A percentile compares a stretch with the other conserved stretches of the same genome.
Evolutionary conservation across 1,139 yeast genomes (phyloP).

Genomic region (Petasospora fabianii): DNA sequence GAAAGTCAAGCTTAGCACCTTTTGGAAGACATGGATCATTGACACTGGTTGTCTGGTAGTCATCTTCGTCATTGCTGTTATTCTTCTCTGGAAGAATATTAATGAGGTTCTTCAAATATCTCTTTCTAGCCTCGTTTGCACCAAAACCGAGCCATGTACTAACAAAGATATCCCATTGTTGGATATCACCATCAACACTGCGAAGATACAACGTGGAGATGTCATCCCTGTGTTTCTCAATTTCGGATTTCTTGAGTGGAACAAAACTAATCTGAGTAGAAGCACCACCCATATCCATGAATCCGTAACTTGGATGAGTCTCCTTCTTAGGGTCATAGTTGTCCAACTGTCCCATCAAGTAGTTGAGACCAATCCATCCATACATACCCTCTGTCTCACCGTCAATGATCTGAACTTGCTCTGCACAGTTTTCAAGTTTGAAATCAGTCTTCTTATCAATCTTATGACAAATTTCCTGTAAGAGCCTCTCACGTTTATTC

Average conservation of each 20-base stretch:
- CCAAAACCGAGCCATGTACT: constrained; percentile 87
- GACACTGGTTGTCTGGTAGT: constrained; percentile 34
- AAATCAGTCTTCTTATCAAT: constrained; percentile 50
- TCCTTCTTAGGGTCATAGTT: constrained; percentile 36
- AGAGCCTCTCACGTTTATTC: constrained; percentile 42
- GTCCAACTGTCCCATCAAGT: constrained; percentile 54
- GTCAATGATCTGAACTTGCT: constrained; percentile 68
- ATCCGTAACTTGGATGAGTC: constrained; percentile 59
- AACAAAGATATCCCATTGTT: constrained; percentile 69
- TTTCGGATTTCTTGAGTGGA: constrained; percentile 52
- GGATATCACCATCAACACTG: constrained; percentile 56
- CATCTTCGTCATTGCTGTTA: constrained; percentile 40
- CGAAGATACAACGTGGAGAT: constrained; percentile 53
- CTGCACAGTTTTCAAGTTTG: constrained; percentile 48
- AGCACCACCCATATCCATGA: constrained; percentile 92
- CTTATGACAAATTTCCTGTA: constrained; percentile 49
- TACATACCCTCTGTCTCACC: constrained; percentile 79
- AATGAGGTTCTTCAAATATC: constrained; percentile 55
- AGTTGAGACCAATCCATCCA: constrained; percentile 78
- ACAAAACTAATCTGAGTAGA: constrained; percentile 79
- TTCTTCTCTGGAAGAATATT: constrained; percentile 39
- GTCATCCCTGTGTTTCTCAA: constrained; percentile 58
- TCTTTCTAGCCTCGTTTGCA: constrained; percentile 69
- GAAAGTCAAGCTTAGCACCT: constrained; percentile 46
- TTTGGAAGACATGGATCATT: constrained; percentile 71